Conservation (phyloP, 2,329 filamentous ascomycete genomes). For the Conoideocrella luteorostrata region DNA sequence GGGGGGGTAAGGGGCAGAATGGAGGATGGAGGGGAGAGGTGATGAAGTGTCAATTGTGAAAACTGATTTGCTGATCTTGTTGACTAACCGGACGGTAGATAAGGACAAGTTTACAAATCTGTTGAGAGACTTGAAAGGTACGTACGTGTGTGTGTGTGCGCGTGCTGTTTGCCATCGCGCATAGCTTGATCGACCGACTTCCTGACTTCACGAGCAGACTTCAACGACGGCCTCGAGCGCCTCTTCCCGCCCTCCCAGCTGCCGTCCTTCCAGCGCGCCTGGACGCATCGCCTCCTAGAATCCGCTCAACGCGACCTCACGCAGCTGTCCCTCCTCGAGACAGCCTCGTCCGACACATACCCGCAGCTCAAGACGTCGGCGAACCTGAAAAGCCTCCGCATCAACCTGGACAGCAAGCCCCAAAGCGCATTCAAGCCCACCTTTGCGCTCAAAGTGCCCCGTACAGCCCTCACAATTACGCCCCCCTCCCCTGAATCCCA, state of each 20-base stretch:
- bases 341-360: slow-evolving; percentile 33
- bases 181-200: too few species aligned
- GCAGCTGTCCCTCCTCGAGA: slow-evolving; percentile 36
- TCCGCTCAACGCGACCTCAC: slow-evolving; percentile 34
- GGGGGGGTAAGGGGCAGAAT: too few species aligned
- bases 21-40: too few species aligned
- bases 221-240: slow-evolving; percentile 41
- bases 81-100: too few species aligned
- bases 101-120: slow-evolving; percentile 38
- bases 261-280: slow-evolving; percentile 36
- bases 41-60: too few species aligned
- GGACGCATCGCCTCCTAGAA: slow-evolving; percentile 40
- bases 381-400: slow-evolving; percentile 37
- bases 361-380: slow-evolving; percentile 36
- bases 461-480: slow-evolving; percentile 21
- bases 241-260: slow-evolving; percentile 37
- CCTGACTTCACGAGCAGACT: too few species aligned
- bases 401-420: slow-evolving; percentile 38
- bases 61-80: too few species aligned
- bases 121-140: slow-evolving; percentile 34
- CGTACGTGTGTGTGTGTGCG: too few species aligned
- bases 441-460: slow-evolving; percentile 33
- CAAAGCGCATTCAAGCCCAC: slow-evolving; percentile 35
- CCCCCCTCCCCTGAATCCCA: neutral
- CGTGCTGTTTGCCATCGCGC: too few species aligned